These are phyloP conservation scores for Xylaria sp. DNA, from an alignment of 2,329 filamentous ascomycete genomes.

Conservation along the genomic window DNA sequence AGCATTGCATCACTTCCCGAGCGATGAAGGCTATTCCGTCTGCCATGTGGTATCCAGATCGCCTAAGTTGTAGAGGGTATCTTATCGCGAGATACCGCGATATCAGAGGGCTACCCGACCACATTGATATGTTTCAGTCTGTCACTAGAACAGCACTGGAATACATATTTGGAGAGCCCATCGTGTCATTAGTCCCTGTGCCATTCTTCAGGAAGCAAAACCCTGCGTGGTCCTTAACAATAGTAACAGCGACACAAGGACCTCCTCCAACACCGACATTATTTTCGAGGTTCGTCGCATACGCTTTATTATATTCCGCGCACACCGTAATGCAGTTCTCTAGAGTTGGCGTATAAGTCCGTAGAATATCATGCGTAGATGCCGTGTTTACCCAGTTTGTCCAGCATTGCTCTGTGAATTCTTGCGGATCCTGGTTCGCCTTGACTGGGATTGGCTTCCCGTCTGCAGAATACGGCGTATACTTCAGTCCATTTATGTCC, in stretches of 20 bases:
- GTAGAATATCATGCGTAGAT: constrained; percentile 40
- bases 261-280: constrained; percentile 41
- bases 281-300: constrained; percentile 35
- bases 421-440: constrained; percentile 31
- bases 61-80: background rate
- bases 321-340: constrained; percentile 45
- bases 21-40: background rate
- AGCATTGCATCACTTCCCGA: background rate
- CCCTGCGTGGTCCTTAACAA: constrained; percentile 41
- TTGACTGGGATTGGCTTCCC: constrained; percentile 39
- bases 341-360: constrained; percentile 42
- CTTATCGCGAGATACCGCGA: background rate
- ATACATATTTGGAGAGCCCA: constrained; percentile 38
- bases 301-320: constrained; percentile 44
- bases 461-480: constrained; percentile 43
- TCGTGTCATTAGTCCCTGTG: constrained; percentile 41
- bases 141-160: constrained; percentile 43
- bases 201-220: constrained; percentile 46
- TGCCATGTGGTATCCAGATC: background rate
- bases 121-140: background rate
- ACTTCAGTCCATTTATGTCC: constrained; percentile 35
- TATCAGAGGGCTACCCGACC: background rate
- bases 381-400: constrained; percentile 40
- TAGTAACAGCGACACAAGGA: constrained; percentile 42
- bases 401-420: constrained; percentile 43